Percentiles rank a stretch among this genome's conserved stretches.
phyloP scores from a whole-genome alignment of 805 yeast genomes.

The Yamadazyma laniorum region DNA sequence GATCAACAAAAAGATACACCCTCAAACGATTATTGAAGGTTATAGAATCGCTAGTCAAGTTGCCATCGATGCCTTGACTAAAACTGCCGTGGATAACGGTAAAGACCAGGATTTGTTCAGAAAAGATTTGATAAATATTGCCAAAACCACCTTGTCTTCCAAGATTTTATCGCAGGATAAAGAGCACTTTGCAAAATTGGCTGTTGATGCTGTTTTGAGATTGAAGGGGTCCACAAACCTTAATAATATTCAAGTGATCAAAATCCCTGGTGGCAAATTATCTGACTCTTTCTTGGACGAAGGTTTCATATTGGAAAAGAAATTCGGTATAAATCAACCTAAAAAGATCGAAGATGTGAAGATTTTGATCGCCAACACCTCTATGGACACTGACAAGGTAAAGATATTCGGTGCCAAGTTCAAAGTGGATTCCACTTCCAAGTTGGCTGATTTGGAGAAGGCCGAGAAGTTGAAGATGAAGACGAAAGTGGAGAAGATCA shows the following conservation, averaged over 20 bases:
- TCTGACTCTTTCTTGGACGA: constrained; percentile 92
- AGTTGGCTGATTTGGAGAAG: constrained; percentile 88
- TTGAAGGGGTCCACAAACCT: constrained; percentile 83
- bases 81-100: constrained; percentile 73
- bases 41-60: constrained; percentile 83
- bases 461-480: constrained; percentile 95
- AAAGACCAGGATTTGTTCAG: constrained; percentile 57
- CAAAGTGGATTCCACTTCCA: constrained; percentile 91
- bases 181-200: constrained; percentile 81
- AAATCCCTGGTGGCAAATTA: constrained; percentile 89
- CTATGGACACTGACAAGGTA: constrained; percentile 96
- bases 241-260: constrained; percentile 89
- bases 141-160: constrained; percentile 90
- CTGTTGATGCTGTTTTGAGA: constrained; percentile 91
- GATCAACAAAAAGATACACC: constrained; percentile 91
- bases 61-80: constrained; percentile 79
- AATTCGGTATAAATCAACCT: constrained; percentile 93
- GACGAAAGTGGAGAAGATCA: constrained; percentile 81
- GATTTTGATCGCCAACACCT: constrained; percentile 90
- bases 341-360: constrained; percentile 78
- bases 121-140: constrained; percentile 78
- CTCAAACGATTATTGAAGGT: constrained; percentile 96
- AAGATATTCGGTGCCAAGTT: constrained; percentile 97
- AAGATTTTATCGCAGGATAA: constrained; percentile 95
- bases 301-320: constrained; percentile 89